Evolutionary conservation across 2,329 filamentous ascomycete genomes (phyloP).

Genomic region (Phialophora expanda): DNA sequence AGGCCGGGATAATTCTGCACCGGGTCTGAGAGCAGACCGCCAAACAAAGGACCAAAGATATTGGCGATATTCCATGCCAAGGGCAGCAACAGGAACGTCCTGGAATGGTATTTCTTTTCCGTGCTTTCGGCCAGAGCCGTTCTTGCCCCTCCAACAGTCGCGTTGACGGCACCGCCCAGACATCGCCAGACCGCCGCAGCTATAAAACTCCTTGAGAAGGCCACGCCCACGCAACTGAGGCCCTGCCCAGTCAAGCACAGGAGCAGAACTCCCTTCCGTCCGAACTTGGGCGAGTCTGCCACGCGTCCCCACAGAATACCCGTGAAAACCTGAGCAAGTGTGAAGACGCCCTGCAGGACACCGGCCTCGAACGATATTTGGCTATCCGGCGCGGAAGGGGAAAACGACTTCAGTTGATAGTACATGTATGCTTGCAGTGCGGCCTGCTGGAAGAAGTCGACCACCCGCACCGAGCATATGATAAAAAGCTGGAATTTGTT

Average conservation of each 20-base stretch:
- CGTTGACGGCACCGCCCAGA: slow-evolving; percentile 71
- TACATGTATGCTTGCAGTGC: slow-evolving; percentile 75
- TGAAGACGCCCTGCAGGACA: slow-evolving; percentile 73
- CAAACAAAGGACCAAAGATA: slow-evolving; percentile 61
- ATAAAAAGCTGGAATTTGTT: slow-evolving; percentile 73
- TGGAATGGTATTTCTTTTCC: slow-evolving; percentile 66
- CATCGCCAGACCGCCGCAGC: slow-evolving; percentile 67
- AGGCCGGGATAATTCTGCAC: slow-evolving; percentile 65
- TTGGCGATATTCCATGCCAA: slow-evolving; percentile 72
- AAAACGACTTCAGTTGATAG: slow-evolving; percentile 76
- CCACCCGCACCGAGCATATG: slow-evolving; percentile 73
- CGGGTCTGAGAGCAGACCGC: slow-evolving; percentile 71
- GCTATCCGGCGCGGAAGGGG: slow-evolving; percentile 54
- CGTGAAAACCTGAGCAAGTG: slow-evolving; percentile 73
- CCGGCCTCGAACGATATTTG: slow-evolving; percentile 74
- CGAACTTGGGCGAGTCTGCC: slow-evolving; percentile 49
- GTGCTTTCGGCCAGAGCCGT: slow-evolving; percentile 76
- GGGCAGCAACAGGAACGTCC: slow-evolving; percentile 64
- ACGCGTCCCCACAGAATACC: slow-evolving; percentile 76
- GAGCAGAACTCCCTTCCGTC: slow-evolving; percentile 77
- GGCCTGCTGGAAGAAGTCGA: slow-evolving; percentile 77
- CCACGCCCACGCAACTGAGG: slow-evolving; percentile 69
- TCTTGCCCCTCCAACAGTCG: slow-evolving; percentile 73
- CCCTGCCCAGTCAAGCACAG: slow-evolving; percentile 74
- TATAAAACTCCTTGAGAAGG: slow-evolving; percentile 68